These are phyloP conservation scores for Hymenochaete sp. DNA, from an alignment of 1,284 basidiomycete genomes.

Conservation along the genomic window DNA sequence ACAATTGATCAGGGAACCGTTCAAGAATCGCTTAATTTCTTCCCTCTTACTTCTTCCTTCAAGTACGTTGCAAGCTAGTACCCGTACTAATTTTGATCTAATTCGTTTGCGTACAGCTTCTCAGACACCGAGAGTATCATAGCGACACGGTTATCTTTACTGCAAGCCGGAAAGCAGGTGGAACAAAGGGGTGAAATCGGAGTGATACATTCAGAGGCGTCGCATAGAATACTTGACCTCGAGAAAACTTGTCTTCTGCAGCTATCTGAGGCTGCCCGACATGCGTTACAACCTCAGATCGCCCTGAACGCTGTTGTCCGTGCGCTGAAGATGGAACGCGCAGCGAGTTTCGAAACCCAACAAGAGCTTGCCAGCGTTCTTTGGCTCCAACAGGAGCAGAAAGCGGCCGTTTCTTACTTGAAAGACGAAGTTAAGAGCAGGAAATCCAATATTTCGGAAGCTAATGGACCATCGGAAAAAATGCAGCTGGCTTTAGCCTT, in stretches of 20 bases:
- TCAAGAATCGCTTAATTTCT: no score
- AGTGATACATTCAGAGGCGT: constrained; percentile 48
- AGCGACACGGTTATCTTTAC: constrained; percentile 76
- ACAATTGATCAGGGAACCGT: no score
- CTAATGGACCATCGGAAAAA: constrained; percentile 15
- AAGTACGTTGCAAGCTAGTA: constrained; percentile 58
- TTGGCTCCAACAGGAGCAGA: constrained; percentile 83
- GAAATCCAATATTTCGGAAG: constrained; percentile 11
- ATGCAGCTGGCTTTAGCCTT: constrained; percentile 41
- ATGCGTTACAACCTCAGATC: constrained; percentile 64
- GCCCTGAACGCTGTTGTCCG: constrained; percentile 80
- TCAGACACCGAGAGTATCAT: constrained; percentile 68
- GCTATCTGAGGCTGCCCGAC: constrained; percentile 69
- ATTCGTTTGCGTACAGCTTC: constrained; percentile 46
- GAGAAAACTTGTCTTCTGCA: constrained; percentile 68
- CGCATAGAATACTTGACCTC: constrained; percentile 43
- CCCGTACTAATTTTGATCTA: constrained; percentile 4
- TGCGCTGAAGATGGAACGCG: constrained; percentile 55
- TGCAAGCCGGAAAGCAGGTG: constrained; percentile 57
- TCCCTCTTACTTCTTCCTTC: constrained; percentile 32
- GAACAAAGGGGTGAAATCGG: constrained; percentile 70
- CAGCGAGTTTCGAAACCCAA: constrained; percentile 46
- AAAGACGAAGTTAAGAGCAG: constrained; percentile 35
- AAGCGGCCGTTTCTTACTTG: constrained; percentile 73
- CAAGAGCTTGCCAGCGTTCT: constrained; percentile 85